Evolutionary conservation across 805 yeast genomes (phyloP).

Genomic region (Torulaspora quercuum): DNA sequence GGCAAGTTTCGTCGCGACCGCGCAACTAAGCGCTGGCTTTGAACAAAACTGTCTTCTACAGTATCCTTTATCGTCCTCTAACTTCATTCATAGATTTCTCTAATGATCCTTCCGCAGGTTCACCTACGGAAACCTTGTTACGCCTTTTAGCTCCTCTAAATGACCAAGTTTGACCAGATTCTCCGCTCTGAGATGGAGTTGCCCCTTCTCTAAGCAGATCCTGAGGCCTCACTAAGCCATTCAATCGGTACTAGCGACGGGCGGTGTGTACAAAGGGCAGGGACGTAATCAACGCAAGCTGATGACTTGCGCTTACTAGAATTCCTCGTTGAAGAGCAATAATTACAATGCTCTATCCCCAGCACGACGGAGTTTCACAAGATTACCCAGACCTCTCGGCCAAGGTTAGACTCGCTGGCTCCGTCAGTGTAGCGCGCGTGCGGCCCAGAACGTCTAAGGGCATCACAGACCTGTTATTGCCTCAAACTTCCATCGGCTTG

Average conservation of each 20-base stretch:
- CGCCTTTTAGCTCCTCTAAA: constrained; percentile 45
- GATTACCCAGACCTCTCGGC: constrained; percentile 42
- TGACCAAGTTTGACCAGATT: constrained; percentile 43
- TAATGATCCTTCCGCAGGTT: constrained; percentile 40
- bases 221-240: constrained; percentile 44
- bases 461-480: constrained; percentile 46
- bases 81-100: constrained; percentile 18
- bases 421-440: constrained; percentile 48
- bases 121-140: constrained; percentile 45
- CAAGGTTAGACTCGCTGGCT: constrained; percentile 43
- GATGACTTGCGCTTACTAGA: constrained; percentile 46
- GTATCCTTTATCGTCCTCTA: not conserved
- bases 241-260: constrained; percentile 47
- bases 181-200: constrained; percentile 37
- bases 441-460: constrained; percentile 48
- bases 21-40: constrained; percentile 34
- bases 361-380: constrained; percentile 41
- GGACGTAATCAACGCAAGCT: constrained; percentile 45
- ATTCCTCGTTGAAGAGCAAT: constrained; percentile 47
- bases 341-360: constrained; percentile 42
- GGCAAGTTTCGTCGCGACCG: constrained; percentile 17
- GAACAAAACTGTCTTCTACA: not conserved
- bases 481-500: constrained; percentile 45
- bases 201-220: constrained; percentile 38
- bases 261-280: constrained; percentile 44